Evolutionary conservation across 306 rosid species (phyloP).

Genomic region (Ceratonia siliqua): DNA sequence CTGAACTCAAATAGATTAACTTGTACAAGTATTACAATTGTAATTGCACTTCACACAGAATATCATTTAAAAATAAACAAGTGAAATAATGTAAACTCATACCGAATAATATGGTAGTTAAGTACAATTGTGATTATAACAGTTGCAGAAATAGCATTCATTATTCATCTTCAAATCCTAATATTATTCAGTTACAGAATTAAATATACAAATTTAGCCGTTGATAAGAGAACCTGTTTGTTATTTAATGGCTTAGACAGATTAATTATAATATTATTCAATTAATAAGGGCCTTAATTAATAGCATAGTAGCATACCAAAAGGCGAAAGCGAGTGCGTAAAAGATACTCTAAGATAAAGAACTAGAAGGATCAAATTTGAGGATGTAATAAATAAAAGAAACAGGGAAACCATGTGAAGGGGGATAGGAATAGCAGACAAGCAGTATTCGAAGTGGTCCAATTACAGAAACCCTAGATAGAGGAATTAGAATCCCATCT

Average conservation of each 20-base stretch:
- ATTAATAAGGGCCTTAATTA: background rate
- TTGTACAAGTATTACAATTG: too few relatives aligned
- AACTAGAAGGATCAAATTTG: background rate
- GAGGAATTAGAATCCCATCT: slow-evolving; percentile 45
- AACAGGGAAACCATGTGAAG: slow-evolving; percentile 8
- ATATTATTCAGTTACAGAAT: background rate
- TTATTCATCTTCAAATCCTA: background rate
- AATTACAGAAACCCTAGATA: slow-evolving; percentile 13
- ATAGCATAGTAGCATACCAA: background rate
- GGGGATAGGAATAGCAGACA: slow-evolving; percentile 22
- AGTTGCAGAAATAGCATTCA: background rate
- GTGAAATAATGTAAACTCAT: too few relatives aligned
- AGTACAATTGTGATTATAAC: too few relatives aligned
- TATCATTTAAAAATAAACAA: too few relatives aligned
- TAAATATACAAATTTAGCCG: background rate
- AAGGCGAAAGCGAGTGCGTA: background rate
- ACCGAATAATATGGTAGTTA: too few relatives aligned
- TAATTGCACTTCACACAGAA: too few relatives aligned
- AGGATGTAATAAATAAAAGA: background rate
- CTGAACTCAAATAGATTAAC: background rate
- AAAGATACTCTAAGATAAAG: background rate
- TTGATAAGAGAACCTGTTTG: background rate
- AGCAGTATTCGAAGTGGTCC: slow-evolving; percentile 36
- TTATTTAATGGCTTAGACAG: too few relatives aligned
- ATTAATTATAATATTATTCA: background rate